phyloP scores from a whole-genome alignment of 108 stramenopile species.

The Parietichytrium sp. region DNA sequence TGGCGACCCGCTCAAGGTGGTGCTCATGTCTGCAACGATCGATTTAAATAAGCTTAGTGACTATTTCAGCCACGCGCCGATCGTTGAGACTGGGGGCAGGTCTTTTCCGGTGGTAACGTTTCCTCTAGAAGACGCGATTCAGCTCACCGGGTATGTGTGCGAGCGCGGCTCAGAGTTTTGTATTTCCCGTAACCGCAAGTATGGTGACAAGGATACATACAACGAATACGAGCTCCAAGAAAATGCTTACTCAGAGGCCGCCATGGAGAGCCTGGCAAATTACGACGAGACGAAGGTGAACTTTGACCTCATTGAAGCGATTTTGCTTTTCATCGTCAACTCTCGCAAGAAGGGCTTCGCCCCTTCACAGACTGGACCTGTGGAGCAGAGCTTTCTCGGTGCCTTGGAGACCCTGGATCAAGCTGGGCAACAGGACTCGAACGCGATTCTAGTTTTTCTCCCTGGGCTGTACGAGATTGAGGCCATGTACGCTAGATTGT shows the following conservation, averaged over 20 bases:
- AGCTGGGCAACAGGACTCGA: slow-evolving; percentile 53
- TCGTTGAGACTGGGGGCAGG: slow-evolving; percentile 74
- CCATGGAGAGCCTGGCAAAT: background rate
- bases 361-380: background rate
- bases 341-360: background rate
- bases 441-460: slow-evolving; percentile 81
- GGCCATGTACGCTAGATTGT: background rate
- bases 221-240: background rate
- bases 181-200: too few relatives aligned
- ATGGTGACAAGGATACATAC: background rate
- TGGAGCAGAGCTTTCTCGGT: background rate
- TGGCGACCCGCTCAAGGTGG: slow-evolving; percentile 63
- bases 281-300: slow-evolving; percentile 14
- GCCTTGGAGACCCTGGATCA: background rate
- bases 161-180: slow-evolving; percentile 72
- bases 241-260: background rate
- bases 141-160: slow-evolving; percentile 73
- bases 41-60: slow-evolving; percentile 63
- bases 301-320: slow-evolving; percentile 69
- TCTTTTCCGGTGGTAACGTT: slow-evolving; percentile 74
- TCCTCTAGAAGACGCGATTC: slow-evolving; percentile 78
- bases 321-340: slow-evolving; percentile 64
- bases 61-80: slow-evolving; percentile 69
- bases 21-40: slow-evolving; percentile 76
- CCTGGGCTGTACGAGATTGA: slow-evolving; percentile 84